Conservation (phyloP, 805 yeast genomes). For the Ogataea neopini region DNA sequence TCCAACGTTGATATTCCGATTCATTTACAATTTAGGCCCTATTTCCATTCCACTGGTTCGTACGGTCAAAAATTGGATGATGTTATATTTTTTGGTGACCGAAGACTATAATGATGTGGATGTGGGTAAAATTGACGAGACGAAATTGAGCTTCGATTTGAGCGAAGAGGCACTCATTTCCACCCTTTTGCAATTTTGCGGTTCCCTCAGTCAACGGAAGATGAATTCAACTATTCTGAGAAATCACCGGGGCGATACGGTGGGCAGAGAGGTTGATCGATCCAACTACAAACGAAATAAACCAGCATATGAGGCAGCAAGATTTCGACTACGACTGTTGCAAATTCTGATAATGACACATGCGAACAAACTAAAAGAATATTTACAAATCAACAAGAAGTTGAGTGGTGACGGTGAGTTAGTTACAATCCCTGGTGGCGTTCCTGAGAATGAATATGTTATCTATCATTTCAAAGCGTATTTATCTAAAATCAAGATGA, state of each 20-base stretch:
- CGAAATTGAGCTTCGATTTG: background rate
- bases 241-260: background rate
- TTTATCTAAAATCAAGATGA: conserved; percentile 14
- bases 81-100: conserved; percentile 15
- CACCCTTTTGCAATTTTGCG: conserved; percentile 14
- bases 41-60: conserved; percentile 16
- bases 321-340: conserved; percentile 22
- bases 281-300: conserved; percentile 11
- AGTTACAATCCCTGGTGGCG: conserved; percentile 6
- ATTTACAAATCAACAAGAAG: conserved; percentile 4
- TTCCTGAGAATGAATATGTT: conserved; percentile 15
- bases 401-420: conserved; percentile 11
- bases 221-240: conserved; percentile 8
- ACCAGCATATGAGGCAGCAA: conserved; percentile 11
- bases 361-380: conserved; percentile 5
- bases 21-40: conserved; percentile 15
- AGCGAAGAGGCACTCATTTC: conserved; percentile 5
- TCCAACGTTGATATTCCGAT: conserved; percentile 15
- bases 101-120: conserved; percentile 18
- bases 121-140: background rate
- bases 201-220: conserved; percentile 11
- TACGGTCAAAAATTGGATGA: conserved; percentile 19
- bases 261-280: background rate
- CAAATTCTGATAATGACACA: conserved; percentile 23
- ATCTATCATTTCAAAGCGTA: conserved; percentile 11